Conservation (phyloP, 352 stramenopile genomes). For the Globisporangium nagaii region DNA sequence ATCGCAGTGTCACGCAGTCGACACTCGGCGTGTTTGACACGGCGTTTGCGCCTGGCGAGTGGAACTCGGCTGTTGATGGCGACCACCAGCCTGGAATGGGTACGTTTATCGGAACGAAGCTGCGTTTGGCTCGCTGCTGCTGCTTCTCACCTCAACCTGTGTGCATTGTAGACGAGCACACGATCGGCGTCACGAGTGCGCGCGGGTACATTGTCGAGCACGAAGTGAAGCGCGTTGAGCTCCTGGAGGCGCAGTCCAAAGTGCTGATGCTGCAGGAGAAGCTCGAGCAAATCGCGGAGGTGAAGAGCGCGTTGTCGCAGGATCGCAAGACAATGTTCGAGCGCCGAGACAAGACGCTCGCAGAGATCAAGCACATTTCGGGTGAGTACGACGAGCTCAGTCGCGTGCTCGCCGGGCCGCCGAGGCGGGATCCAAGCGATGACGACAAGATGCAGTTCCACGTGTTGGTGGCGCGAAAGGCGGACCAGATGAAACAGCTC, state of each 20-base stretch:
- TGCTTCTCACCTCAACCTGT: too few species aligned
- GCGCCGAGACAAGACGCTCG: conserved; percentile 36
- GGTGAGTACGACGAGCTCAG: conserved; percentile 44
- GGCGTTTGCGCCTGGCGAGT: conserved; percentile 40
- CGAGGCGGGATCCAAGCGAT: conserved; percentile 55
- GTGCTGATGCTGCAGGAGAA: conserved; percentile 46
- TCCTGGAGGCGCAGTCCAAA: conserved; percentile 54
- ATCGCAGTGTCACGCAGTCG: conserved; percentile 28
- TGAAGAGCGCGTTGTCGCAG: conserved; percentile 26
- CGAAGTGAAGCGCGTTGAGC: conserved; percentile 36
- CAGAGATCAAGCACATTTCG: conserved; percentile 45
- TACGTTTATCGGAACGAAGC: too few species aligned
- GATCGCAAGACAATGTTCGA: conserved; percentile 46
- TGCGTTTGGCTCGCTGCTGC: too few species aligned
- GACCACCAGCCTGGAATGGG: conserved; percentile 39
- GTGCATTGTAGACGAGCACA: conserved; percentile 40
- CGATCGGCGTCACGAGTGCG: conserved; percentile 33
- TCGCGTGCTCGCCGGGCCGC: conserved; percentile 40
- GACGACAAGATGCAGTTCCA: conserved; percentile 59
- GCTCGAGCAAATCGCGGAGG: conserved; percentile 34
- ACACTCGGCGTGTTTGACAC: conserved; percentile 57
- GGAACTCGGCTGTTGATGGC: conserved; percentile 40
- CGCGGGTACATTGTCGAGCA: conserved; percentile 39
- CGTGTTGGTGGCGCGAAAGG: conserved; percentile 35
- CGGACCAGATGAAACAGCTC: conserved; percentile 44